These are phyloP conservation scores for Rhodosporidiobolus odoratus DNA, from an alignment of 768 basidiomycete species.

Conservation along the genomic window DNA sequence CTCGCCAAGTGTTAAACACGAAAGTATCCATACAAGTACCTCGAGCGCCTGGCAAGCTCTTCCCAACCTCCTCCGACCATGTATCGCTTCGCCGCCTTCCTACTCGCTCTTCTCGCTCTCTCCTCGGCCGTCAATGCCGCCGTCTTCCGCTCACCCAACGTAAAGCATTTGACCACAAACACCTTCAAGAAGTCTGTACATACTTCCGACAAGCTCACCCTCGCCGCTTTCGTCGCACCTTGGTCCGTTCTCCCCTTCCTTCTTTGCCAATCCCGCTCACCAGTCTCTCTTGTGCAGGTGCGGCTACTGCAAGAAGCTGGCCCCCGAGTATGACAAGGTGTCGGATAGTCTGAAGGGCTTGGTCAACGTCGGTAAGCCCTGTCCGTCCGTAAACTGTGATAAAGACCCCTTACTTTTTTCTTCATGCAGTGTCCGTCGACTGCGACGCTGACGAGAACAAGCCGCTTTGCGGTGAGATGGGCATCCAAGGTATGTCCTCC, in stretches of 20 bases:
- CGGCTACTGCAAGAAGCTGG: constrained; percentile 35
- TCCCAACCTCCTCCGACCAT: not conserved
- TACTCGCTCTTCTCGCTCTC: constrained; percentile 8
- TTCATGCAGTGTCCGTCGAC: constrained; percentile 34
- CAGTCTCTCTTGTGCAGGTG: constrained; percentile 15
- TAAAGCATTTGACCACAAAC: constrained; percentile 27
- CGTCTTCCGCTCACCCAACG: constrained; percentile 30
- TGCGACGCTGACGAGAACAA: constrained; percentile 43
- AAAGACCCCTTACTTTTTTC: not conserved
- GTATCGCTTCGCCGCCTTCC: not conserved
- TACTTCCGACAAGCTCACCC: constrained; percentile 32
- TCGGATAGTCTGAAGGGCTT: constrained; percentile 39
- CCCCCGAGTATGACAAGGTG: constrained; percentile 25
- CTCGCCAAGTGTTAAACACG: too few species aligned
- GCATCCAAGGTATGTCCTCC: constrained; percentile 28
- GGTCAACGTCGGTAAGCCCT: constrained; percentile 38
- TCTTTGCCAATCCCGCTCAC: not conserved
- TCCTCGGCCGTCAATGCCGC: constrained; percentile 21
- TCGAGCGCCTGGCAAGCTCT: too few species aligned
- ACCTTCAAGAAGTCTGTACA: constrained; percentile 40
- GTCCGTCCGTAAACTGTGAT: not conserved
- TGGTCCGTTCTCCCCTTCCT: constrained; percentile 16
- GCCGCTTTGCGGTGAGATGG: constrained; percentile 36
- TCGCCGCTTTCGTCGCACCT: constrained; percentile 35
- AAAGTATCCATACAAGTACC: too few species aligned